Conservation (phyloP, 352 stramenopile species). For the Pythium insidiosum region DNA sequence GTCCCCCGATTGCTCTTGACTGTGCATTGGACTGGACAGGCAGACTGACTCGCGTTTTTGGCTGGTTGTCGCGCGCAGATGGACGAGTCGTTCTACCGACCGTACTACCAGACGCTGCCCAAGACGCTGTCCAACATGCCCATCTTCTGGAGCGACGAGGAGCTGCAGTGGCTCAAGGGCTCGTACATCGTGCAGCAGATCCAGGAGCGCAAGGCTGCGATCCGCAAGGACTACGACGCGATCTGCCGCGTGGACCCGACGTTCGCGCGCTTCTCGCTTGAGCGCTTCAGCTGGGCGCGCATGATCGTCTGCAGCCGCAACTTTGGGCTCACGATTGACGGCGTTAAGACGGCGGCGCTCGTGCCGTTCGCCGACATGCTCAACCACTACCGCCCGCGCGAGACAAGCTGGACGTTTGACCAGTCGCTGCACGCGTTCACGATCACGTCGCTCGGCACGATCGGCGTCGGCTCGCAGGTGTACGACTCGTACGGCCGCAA, state of each 20-base stretch:
- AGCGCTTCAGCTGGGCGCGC: conserved; percentile 97
- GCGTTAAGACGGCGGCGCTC: conserved; percentile 94
- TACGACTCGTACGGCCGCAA: conserved; percentile 99
- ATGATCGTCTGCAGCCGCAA: conserved; percentile 99
- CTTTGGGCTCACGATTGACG: conserved; percentile 97
- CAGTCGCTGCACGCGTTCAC: conserved; percentile 80
- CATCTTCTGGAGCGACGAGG: conserved; percentile 97
- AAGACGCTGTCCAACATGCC: conserved; percentile 96
- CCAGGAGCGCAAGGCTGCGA: conserved; percentile 92
- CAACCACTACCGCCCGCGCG: conserved; percentile 97
- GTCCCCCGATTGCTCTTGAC: conserved; percentile 4
- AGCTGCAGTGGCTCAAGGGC: conserved; percentile 88
- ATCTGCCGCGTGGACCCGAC: conserved; percentile 91
- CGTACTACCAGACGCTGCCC: conserved; percentile 98
- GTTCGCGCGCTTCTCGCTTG: conserved; percentile 91
- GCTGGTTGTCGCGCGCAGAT: conserved; percentile 17
- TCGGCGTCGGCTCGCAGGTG: conserved; percentile 87
- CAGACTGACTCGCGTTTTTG: neutral
- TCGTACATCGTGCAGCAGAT: conserved; percentile 94
- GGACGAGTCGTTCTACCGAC: conserved; percentile 79
- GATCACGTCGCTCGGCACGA: conserved; percentile 83
- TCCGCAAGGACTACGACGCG: conserved; percentile 95
- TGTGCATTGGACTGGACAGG: neutral
- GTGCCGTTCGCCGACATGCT: conserved; percentile 99
- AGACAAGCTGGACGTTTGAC: conserved; percentile 93